Conservation (phyloP, 1,284 basidiomycete genomes). For the Ganoderma multipileum region DNA sequence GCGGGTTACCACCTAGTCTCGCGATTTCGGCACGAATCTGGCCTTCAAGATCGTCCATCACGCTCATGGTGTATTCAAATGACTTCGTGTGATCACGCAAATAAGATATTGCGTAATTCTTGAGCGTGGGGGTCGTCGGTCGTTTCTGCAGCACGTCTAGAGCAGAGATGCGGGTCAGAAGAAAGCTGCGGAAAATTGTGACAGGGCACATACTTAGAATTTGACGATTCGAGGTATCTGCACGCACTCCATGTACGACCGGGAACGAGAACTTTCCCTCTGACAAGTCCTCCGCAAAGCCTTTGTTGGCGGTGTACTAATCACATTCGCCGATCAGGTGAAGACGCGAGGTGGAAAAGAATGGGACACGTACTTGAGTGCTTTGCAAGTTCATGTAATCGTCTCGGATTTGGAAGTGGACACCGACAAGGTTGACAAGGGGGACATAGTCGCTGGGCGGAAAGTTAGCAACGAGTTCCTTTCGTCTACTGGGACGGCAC, state of each 20-base stretch:
- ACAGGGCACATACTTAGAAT: conserved; percentile 74
- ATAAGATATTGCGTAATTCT: conserved; percentile 82
- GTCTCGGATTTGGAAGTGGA: conserved; percentile 96
- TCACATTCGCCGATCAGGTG: background rate
- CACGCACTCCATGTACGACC: conserved; percentile 87
- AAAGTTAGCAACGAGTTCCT: background rate
- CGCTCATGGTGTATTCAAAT: conserved; percentile 76
- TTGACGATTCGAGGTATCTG: conserved; percentile 76
- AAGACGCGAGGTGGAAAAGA: background rate
- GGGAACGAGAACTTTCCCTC: conserved; percentile 98
- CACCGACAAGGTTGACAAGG: conserved; percentile 92
- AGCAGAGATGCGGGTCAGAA: background rate
- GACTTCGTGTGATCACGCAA: conserved; percentile 75
- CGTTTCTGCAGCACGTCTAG: conserved; percentile 90
- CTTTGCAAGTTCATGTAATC: conserved; percentile 97
- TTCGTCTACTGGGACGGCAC: conserved; percentile 7
- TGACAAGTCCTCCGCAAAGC: conserved; percentile 93
- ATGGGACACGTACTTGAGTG: conserved; percentile 59
- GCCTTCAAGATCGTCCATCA: conserved; percentile 61
- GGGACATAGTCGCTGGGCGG: conserved; percentile 79
- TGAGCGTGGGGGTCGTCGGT: conserved; percentile 81
- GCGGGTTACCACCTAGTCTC: conserved; percentile 64
- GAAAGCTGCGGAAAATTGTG: background rate
- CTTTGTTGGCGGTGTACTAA: conserved; percentile 91
- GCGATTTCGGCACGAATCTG: conserved; percentile 63